These are phyloP conservation scores for Chara braunii DNA, from an alignment of 139 green algal species.

Conservation along the genomic window DNA sequence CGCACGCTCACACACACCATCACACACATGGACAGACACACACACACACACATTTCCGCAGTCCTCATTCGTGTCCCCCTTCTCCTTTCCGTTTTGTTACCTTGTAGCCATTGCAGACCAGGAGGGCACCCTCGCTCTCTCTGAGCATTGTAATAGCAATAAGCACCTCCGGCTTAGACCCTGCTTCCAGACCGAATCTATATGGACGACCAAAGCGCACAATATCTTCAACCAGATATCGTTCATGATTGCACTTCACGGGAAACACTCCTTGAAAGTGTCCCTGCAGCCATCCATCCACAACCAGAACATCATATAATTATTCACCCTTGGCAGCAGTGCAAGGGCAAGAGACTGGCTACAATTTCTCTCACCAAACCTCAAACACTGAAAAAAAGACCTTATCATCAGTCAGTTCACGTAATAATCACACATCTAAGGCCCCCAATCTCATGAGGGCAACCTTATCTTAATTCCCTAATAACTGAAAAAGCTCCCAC, in stretches of 20 bases:
- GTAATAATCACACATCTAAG: no score
- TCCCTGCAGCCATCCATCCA: slow-evolving; percentile 9
- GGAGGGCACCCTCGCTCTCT: slow-evolving; percentile 9
- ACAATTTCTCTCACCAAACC: no score
- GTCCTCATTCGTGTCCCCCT: no score
- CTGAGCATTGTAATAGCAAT: slow-evolving; percentile 44
- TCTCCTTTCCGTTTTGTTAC: no score
- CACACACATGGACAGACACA: no score
- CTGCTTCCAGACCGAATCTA: slow-evolving; percentile 56
- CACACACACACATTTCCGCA: no score
- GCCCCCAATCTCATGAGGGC: no score
- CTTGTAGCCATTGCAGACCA: slow-evolving; percentile 71
- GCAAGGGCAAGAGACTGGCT: not conserved
- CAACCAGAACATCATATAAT: not conserved
- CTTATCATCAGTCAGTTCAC: not conserved
- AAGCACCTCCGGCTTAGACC: slow-evolving; percentile 59
- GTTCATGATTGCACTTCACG: slow-evolving; percentile 61
- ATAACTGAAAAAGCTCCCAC: no score
- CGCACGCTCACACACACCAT: no score
- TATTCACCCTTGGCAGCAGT: not conserved
- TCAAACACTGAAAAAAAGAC: no score
- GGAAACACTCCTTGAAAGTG: slow-evolving; percentile 55
- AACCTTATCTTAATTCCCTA: no score
- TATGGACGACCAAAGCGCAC: slow-evolving; percentile 37
- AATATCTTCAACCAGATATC: slow-evolving; percentile 45